These are phyloP conservation scores for Clavariopsis aquatica DNA, from an alignment of 495 filamentous ascomycete species.

Conservation along the genomic window DNA sequence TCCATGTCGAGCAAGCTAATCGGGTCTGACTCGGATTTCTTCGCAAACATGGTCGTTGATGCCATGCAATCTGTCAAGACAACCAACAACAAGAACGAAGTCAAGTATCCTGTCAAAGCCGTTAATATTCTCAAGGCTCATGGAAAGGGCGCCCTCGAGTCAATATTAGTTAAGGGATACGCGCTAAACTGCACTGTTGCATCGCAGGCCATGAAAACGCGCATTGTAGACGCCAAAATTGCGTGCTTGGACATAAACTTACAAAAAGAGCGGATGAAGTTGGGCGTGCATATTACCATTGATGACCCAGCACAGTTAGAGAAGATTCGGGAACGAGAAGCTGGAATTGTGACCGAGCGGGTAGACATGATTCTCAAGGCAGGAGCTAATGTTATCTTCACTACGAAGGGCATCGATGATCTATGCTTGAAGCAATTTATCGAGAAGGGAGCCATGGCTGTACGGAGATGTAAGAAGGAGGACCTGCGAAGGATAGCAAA, in stretches of 20 bases:
- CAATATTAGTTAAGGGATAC: slow-evolving; percentile 91
- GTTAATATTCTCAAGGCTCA: slow-evolving; percentile 99
- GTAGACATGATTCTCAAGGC: slow-evolving; percentile 98
- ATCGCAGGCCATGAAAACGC: slow-evolving; percentile 95
- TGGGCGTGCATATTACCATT: slow-evolving; percentile 96
- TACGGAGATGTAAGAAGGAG: slow-evolving; percentile 98
- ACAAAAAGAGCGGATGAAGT: slow-evolving; percentile 98
- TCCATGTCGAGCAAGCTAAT: slow-evolving; percentile 99
- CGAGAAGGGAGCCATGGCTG: slow-evolving; percentile 93
- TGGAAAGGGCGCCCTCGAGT: slow-evolving; percentile 87
- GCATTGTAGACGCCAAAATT: slow-evolving; percentile 92
- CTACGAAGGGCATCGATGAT: slow-evolving; percentile 98
- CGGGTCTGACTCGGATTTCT: slow-evolving; percentile 93
- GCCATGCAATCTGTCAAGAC: slow-evolving; percentile 94
- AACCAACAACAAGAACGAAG: slow-evolving; percentile 82
- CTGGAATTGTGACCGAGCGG: slow-evolving; percentile 89
- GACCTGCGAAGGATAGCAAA: slow-evolving; percentile 94
- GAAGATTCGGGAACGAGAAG: slow-evolving; percentile 89
- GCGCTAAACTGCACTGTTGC: slow-evolving; percentile 98
- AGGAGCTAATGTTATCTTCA: slow-evolving; percentile 93
- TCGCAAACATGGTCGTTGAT: slow-evolving; percentile 94
- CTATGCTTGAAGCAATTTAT: slow-evolving; percentile 91
- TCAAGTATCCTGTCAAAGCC: slow-evolving; percentile 98
- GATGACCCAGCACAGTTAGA: slow-evolving; percentile 96
- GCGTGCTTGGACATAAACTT: slow-evolving; percentile 97